These are phyloP conservation scores for Forsythia suspensa DNA, from an alignment of 257 asterid genomes.

Conservation along the genomic window DNA sequence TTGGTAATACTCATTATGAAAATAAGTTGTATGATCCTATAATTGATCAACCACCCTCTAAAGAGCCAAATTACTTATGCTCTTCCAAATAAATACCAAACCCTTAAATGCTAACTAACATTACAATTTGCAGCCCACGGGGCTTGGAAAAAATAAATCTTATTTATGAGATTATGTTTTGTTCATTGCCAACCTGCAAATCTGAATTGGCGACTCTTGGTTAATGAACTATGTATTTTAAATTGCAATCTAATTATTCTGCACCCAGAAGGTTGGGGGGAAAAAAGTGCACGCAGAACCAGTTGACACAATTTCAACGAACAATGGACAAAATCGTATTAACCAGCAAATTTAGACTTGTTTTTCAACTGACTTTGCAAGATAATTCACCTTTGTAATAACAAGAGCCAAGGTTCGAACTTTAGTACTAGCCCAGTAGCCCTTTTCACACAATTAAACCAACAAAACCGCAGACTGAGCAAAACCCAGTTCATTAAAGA, in stretches of 20 bases:
- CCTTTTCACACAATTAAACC: conserved; percentile 5
- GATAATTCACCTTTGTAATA: neutral
- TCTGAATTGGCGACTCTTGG: neutral
- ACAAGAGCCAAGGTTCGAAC: conserved; percentile 9
- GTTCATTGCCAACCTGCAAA: neutral
- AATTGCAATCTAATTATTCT: neutral
- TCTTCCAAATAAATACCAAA: neutral
- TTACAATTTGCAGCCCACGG: neutral
- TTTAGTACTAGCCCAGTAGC: conserved; percentile 14
- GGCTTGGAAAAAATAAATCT: neutral
- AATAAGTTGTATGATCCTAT: neutral
- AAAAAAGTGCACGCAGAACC: neutral
- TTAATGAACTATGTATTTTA: neutral
- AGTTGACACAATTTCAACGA: neutral
- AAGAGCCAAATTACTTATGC: neutral
- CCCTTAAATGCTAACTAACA: neutral
- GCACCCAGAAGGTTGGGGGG: neutral
- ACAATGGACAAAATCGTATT: neutral
- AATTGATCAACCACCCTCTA: neutral
- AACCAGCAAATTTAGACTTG: too few species aligned
- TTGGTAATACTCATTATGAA: neutral
- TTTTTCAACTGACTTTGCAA: too few species aligned
- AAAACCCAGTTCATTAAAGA: neutral
- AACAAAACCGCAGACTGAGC: neutral
- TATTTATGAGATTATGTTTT: neutral